A percentile compares a stretch with the other conserved stretches of the same genome.
These are phyloP conservation scores for Suhomyces pyralidae DNA, from an alignment of 805 yeast species.

Conservation along the genomic window DNA sequence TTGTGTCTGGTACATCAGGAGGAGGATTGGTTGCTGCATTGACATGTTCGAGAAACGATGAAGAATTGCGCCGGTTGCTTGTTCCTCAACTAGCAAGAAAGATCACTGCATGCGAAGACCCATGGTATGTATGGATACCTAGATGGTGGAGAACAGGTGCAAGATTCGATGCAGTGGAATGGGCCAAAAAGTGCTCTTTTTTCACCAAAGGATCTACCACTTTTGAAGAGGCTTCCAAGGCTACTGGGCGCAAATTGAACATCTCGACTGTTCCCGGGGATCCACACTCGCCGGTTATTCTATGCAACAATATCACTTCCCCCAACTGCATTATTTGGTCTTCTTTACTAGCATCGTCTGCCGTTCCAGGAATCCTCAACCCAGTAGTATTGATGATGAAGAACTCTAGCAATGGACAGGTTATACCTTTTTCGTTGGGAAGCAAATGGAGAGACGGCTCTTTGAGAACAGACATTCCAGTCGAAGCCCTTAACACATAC, in stretches of 20 bases:
- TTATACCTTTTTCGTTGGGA: constrained; percentile 70
- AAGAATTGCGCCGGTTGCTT: constrained; percentile 55
- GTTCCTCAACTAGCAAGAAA: constrained; percentile 60
- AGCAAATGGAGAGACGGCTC: constrained; percentile 79
- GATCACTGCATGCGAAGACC: constrained; percentile 68
- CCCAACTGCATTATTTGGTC: constrained; percentile 85
- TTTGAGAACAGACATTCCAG: constrained; percentile 73
- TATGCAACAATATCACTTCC: constrained; percentile 72
- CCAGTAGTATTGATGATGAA: constrained; percentile 81
- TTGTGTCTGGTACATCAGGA: constrained; percentile 76
- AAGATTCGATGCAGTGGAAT: constrained; percentile 66
- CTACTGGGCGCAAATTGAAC: constrained; percentile 69
- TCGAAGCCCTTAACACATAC: constrained; percentile 68
- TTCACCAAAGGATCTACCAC: constrained; percentile 73
- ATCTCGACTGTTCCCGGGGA: constrained; percentile 80
- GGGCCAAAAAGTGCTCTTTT: constrained; percentile 69
- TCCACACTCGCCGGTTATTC: constrained; percentile 75
- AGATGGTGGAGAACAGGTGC: constrained; percentile 77
- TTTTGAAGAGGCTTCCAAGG: constrained; percentile 62
- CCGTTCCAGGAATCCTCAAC: constrained; percentile 78
- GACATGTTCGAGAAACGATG: constrained; percentile 65
- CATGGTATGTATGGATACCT: constrained; percentile 55
- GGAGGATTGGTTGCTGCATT: constrained; percentile 78
- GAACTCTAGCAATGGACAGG: constrained; percentile 29
- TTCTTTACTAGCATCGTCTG: constrained; percentile 69